Evolutionary conservation across 2,329 filamentous ascomycete species (phyloP), one percentile per base, ranked within the genome.

Genomic region (Aspergillus sp.): DNA sequence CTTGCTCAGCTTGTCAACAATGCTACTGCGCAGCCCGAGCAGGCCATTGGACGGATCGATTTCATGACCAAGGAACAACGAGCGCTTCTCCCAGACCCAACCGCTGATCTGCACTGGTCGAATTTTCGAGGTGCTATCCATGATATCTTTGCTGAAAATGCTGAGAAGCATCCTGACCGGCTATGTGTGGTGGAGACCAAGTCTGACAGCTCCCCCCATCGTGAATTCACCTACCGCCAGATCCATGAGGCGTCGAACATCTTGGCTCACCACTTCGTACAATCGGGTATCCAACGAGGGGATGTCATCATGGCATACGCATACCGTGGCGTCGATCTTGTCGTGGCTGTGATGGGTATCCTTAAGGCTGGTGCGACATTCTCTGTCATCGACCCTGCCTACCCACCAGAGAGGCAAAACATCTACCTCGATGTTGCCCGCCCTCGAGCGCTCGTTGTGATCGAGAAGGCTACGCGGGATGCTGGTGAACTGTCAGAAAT

Each of bases 291-390:
- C 52, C 75, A 82, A 49, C 75, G 81, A 55, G 89, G 88, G 6
- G 89, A 97, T 62, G 89, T 95, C 2, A 88, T 95, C 58, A 94
- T 95, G 87, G 86, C 93, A 52, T 96, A 83, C 62, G 88, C 88
- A 47, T 80, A 95, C 68, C 81, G 90, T 48, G 82, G 82, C 47
- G 89, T 95, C 32, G 87, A 87, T 57, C 69, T 87, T 36, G 83
- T 86, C 0, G 80, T 86, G 5, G 81, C 85, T 33, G 82, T 89
- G 45, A 94, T 95, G 87, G 90, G 89, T 49, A 78, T 76, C 26
- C 62, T 81, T 63, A 73, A 74, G 67, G 77, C 79, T 34, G 79
- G 79, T 47, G 79, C 76, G 6, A 79, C 76, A 33, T 76, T 80
- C 63, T 79, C 75, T 45, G 69, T 74, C 38, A 78, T 95, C 19